Evolutionary conservation across 495 filamentous ascomycete species (phyloP).

Genomic region (Hamigera avellanea): DNA sequence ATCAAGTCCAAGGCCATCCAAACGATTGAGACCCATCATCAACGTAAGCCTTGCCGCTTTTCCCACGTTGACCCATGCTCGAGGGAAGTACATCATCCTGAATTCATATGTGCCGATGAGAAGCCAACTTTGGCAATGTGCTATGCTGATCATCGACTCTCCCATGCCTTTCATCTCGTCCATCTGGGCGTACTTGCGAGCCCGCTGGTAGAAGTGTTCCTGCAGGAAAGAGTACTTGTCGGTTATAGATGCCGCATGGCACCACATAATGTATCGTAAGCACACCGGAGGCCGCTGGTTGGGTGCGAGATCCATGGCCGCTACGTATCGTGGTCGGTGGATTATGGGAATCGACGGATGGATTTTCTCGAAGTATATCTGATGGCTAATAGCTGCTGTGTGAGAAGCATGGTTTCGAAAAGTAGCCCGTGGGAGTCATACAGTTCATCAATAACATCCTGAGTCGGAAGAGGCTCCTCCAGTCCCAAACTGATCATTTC

Average conservation of each 20-base stretch:
- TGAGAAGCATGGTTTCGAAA: background rate
- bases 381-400: slow-evolving; percentile 40
- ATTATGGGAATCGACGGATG: slow-evolving; percentile 79
- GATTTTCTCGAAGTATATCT: slow-evolving; percentile 83
- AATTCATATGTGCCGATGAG: slow-evolving; percentile 82
- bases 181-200: slow-evolving; percentile 78
- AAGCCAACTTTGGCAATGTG: slow-evolving; percentile 71
- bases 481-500: slow-evolving; percentile 91
- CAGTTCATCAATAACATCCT: slow-evolving; percentile 86
- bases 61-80: slow-evolving; percentile 89
- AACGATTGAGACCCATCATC: slow-evolving; percentile 88
- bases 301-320: slow-evolving; percentile 75
- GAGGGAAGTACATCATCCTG: slow-evolving; percentile 94
- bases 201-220: slow-evolving; percentile 74
- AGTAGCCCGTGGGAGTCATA: slow-evolving; percentile 29
- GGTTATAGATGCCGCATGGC: slow-evolving; percentile 66
- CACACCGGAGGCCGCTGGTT: slow-evolving; percentile 78
- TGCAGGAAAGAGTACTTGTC: slow-evolving; percentile 70
- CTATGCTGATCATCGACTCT: slow-evolving; percentile 71
- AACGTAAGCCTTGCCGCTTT: slow-evolving; percentile 62
- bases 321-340: slow-evolving; percentile 74
- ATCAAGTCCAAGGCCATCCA: slow-evolving; percentile 78
- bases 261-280: slow-evolving; percentile 92
- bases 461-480: slow-evolving; percentile 80
- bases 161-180: slow-evolving; percentile 92